Conservation (phyloP, 495 filamentous ascomycete species). For the Emericellopsis terricola region DNA sequence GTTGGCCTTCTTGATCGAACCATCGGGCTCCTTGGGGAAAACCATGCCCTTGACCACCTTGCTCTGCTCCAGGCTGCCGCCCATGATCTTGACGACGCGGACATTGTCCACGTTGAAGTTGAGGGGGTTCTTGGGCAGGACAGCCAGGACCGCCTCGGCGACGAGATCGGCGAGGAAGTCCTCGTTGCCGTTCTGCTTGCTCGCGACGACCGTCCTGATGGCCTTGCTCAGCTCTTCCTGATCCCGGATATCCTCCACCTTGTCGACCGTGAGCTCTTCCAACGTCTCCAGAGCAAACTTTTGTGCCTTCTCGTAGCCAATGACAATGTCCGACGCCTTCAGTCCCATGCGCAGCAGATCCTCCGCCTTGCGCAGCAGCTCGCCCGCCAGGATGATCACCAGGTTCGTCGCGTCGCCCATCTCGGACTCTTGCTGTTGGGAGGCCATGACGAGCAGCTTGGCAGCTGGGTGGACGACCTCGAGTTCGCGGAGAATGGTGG, state of each 20-base stretch:
- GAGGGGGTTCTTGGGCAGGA: slow-evolving; percentile 88
- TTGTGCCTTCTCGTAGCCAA: slow-evolving; percentile 88
- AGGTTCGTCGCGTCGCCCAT: slow-evolving; percentile 98
- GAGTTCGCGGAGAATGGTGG: slow-evolving; percentile 90
- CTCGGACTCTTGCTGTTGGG: slow-evolving; percentile 96
- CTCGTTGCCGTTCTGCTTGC: slow-evolving; percentile 90
- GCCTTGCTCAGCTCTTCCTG: slow-evolving; percentile 80
- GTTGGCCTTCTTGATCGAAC: slow-evolving; percentile 68
- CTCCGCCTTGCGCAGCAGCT: slow-evolving; percentile 93
- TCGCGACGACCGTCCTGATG: slow-evolving; percentile 83
- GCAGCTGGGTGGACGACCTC: slow-evolving; percentile 98
- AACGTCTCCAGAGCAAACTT: slow-evolving; percentile 68
- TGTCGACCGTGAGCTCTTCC: slow-evolving; percentile 81
- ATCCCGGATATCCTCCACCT: slow-evolving; percentile 66
- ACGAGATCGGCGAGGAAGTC: slow-evolving; percentile 73
- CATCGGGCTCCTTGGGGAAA: slow-evolving; percentile 82
- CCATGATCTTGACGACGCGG: slow-evolving; percentile 99
- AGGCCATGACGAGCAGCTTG: slow-evolving; percentile 97
- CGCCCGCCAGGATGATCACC: slow-evolving; percentile 89
- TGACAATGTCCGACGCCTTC: slow-evolving; percentile 90
- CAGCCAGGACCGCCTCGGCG: slow-evolving; percentile 81
- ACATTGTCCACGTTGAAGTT: slow-evolving; percentile 99
- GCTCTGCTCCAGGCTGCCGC: slow-evolving; percentile 81
- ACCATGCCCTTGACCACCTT: slow-evolving; percentile 97
- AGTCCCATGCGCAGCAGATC: slow-evolving; percentile 87